Evolutionary conservation across 371 early-diverging fungal genomes (phyloP).

Genomic region (Rhizomucor pusillus): DNA sequence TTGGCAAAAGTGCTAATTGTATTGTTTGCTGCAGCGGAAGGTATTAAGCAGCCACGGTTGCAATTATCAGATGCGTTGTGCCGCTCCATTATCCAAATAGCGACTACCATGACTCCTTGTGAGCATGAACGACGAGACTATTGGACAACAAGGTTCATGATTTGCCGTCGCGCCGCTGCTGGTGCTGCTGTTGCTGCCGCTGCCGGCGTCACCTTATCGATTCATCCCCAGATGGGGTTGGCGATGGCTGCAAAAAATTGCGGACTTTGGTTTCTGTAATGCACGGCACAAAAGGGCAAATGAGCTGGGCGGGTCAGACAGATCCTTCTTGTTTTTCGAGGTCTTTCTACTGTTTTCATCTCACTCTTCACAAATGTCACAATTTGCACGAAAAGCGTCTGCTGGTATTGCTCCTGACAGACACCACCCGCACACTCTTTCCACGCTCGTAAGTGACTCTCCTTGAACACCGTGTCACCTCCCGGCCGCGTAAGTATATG

Average conservation of each 20-base stretch:
- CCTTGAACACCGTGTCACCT: conserved; percentile 1
- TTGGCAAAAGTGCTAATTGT: no score
- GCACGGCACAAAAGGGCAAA: no score
- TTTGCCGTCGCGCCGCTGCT: not conserved
- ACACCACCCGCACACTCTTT: conserved; percentile 59
- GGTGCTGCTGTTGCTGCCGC: conserved; percentile 1
- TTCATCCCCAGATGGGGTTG: not conserved
- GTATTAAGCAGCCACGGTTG: no score
- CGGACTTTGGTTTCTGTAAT: not conserved
- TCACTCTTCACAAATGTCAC: conserved; percentile 7
- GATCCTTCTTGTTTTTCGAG: not conserved
- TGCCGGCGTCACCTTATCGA: not conserved
- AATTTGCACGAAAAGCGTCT: conserved; percentile 27
- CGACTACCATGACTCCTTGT: no score
- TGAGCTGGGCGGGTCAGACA: no score
- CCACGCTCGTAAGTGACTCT: conserved; percentile 52
- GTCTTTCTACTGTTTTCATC: not conserved
- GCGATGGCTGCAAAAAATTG: not conserved
- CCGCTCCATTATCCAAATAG: no score
- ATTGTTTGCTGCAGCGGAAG: no score
- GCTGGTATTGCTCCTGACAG: conserved; percentile 28
- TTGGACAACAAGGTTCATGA: not conserved
- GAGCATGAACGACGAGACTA: no score
- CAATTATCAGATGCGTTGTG: no score
- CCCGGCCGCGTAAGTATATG: no score